Evolutionary conservation across 2,329 filamentous ascomycete species (phyloP).

Genomic region (Basipetospora chlamydospora): DNA sequence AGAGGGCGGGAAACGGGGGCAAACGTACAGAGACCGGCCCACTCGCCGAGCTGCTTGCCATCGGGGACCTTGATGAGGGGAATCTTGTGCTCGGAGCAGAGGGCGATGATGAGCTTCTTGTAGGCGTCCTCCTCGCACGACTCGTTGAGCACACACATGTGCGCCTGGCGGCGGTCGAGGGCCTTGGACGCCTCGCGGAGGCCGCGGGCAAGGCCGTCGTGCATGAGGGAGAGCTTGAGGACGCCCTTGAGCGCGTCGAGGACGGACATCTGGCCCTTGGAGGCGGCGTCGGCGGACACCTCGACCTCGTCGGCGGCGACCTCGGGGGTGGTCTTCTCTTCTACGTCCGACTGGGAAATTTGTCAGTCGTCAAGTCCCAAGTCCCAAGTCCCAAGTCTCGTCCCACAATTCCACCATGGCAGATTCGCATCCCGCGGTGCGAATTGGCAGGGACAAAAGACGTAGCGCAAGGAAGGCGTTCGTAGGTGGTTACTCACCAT

Average conservation of each 20-base stretch:
- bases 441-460: no score
- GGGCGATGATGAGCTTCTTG: constrained; percentile 99
- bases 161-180: constrained; percentile 93
- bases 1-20: constrained; percentile 1
- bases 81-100: constrained; percentile 99
- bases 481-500: constrained; percentile 42
- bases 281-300: constrained; percentile 78
- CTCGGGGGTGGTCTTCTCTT: constrained; percentile 88
- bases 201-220: constrained; percentile 97
- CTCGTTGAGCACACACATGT: constrained; percentile 99
- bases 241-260: constrained; percentile 98
- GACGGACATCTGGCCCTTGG: constrained; percentile 90
- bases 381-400: no score
- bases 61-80: constrained; percentile 99
- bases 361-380: no score
- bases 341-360: constrained; percentile 83
- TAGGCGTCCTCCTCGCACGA: constrained; percentile 99
- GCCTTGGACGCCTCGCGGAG: constrained; percentile 98
- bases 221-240: constrained; percentile 95
- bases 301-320: constrained; percentile 73
- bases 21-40: constrained; percentile 95
- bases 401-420: no score
- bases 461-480: no score
- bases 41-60: constrained; percentile 99
- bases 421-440: no score